Percentiles rank a stretch among this genome's conserved stretches.
Conservation (phyloP, 352 stramenopile species). For the Pythium rhizo-oryzae region DNA sequence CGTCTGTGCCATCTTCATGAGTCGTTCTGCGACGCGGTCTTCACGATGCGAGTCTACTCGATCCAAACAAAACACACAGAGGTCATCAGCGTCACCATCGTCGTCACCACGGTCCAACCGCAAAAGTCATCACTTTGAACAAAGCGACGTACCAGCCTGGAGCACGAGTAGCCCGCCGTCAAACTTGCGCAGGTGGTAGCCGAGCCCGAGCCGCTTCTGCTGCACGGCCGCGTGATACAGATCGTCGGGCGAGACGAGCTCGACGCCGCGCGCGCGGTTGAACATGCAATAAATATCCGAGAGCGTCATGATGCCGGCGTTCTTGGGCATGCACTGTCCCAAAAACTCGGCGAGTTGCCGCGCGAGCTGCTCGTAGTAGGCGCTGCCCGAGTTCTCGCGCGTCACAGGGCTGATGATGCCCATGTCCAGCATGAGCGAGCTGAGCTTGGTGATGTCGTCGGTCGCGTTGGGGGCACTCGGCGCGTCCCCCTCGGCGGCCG, state of each 20-base stretch:
- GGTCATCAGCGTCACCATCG: neutral
- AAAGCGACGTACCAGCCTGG: slow-evolving; percentile 66
- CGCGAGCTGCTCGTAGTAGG: slow-evolving; percentile 92
- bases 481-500: slow-evolving; percentile 15
- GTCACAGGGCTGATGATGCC: slow-evolving; percentile 93
- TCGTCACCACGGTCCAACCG: neutral
- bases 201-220: slow-evolving; percentile 86
- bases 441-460: slow-evolving; percentile 80
- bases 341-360: slow-evolving; percentile 91
- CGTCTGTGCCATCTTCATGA: slow-evolving; percentile 78
- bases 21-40: slow-evolving; percentile 68
- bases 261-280: slow-evolving; percentile 96
- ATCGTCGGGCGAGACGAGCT: slow-evolving; percentile 98
- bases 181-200: slow-evolving; percentile 94
- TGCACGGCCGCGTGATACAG: slow-evolving; percentile 90
- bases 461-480: neutral
- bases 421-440: slow-evolving; percentile 91
- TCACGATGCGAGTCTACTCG: slow-evolving; percentile 80
- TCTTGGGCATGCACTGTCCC: slow-evolving; percentile 73
- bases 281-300: slow-evolving; percentile 99
- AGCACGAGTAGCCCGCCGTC: slow-evolving; percentile 93
- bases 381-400: slow-evolving; percentile 84
- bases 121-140: slow-evolving; percentile 1
- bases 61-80: neutral
- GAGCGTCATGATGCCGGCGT: slow-evolving; percentile 97